Conservation (phyloP, 2,329 filamentous ascomycete genomes). For the Domatiomyces catenatus region DNA sequence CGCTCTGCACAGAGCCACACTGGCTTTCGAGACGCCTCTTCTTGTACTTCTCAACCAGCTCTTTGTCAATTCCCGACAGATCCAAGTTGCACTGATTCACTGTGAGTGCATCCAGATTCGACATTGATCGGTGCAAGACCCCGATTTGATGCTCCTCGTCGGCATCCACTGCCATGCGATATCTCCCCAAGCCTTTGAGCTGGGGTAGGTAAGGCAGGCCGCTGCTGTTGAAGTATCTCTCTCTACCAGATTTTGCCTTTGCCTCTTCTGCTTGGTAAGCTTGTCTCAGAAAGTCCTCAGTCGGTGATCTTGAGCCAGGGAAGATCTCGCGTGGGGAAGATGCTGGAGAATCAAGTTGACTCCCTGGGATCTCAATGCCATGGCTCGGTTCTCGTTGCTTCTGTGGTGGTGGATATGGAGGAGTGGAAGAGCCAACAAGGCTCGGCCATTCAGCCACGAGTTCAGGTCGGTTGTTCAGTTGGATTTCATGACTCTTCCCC, state of each 20-base stretch:
- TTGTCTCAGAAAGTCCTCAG: neutral
- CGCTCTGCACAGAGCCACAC: conserved; percentile 1
- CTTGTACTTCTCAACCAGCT: conserved; percentile 9
- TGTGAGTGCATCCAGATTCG: conserved; percentile 6
- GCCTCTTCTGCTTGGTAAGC: neutral
- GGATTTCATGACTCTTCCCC: neutral
- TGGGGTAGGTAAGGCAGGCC: conserved; percentile 9
- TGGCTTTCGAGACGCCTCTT: conserved; percentile 4
- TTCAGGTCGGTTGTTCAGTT: neutral
- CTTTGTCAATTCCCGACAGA: conserved; percentile 7
- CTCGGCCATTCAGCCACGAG: neutral
- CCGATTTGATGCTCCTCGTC: conserved; percentile 12
- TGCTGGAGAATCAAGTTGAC: neutral
- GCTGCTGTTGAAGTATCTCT: conserved; percentile 9
- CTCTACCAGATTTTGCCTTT: conserved; percentile 1
- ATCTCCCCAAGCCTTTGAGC: conserved; percentile 15
- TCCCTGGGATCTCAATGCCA: neutral
- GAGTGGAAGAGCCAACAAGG: neutral
- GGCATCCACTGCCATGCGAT: conserved; percentile 11
- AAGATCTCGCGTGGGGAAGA: too few relatives aligned
- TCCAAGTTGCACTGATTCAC: conserved; percentile 7
- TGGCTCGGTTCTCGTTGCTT: neutral
- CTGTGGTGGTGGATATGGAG: neutral
- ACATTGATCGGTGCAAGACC: conserved; percentile 6
- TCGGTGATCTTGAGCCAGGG: neutral